Evolutionary conservation across 192 early-diverging fungal genomes (phyloP).

Genomic region (Cetraspora pellucida): DNA sequence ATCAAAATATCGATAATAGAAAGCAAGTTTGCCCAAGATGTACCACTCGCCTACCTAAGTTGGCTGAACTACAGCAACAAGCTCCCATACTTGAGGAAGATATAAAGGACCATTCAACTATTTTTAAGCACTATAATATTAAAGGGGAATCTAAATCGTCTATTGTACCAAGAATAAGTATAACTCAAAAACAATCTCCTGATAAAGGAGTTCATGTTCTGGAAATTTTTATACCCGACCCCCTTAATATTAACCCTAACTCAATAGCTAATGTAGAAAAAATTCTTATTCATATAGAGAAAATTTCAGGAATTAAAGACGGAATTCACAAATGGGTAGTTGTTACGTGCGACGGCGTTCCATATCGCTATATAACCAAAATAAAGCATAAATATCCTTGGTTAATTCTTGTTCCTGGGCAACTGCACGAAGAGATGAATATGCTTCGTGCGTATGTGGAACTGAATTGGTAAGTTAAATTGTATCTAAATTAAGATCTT

Average conservation of each 20-base stretch:
- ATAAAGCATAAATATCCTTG: no score
- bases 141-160: background rate
- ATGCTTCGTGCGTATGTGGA: no score
- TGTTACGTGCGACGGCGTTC: conserved; percentile 19
- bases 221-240: no score
- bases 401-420: conserved; percentile 20
- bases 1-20: conserved; percentile 20
- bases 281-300: conserved; percentile 19
- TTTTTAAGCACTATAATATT: conserved; percentile 15
- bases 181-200: conserved; percentile 1
- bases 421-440: conserved; percentile 27
- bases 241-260: conserved; percentile 21
- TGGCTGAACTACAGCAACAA: conserved; percentile 17
- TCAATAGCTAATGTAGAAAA: conserved; percentile 20
- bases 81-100: background rate
- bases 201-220: conserved; percentile 6
- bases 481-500: no score
- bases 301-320: conserved; percentile 22
- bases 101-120: background rate
- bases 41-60: conserved; percentile 1
- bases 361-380: background rate
- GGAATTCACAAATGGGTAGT: conserved; percentile 16
- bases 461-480: no score
- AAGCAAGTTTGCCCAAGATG: conserved; percentile 12
- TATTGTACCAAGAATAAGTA: conserved; percentile 5